A percentile compares a stretch with the other conserved stretches of the same genome.
Evolutionary conservation across 306 rosid genomes (phyloP).

Genomic region (Lupinus albus): DNA sequence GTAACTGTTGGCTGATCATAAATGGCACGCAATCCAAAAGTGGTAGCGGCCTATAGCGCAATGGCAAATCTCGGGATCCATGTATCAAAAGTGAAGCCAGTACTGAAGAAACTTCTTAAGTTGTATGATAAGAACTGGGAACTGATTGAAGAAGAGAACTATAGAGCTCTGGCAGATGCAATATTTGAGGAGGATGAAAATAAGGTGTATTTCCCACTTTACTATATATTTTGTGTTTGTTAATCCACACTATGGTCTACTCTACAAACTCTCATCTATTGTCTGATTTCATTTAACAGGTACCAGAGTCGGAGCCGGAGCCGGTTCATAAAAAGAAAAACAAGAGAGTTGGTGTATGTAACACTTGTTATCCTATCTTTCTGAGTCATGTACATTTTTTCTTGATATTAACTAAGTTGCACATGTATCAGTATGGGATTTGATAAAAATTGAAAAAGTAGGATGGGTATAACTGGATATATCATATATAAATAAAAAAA

Average conservation of each 20-base stretch:
- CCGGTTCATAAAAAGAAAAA: conserved; percentile 42
- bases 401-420: background rate
- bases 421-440: too few species aligned
- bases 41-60: conserved; percentile 64
- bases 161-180: conserved; percentile 84
- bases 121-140: conserved; percentile 85
- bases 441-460: too few species aligned
- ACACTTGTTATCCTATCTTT: conserved; percentile 25
- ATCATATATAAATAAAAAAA: too few species aligned
- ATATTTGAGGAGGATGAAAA: conserved; percentile 78
- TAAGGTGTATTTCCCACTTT: conserved; percentile 47
- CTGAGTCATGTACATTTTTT: conserved; percentile 24
- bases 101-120: conserved; percentile 67
- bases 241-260: conserved; percentile 10
- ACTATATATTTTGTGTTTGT: conserved; percentile 16
- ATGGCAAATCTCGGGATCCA: conserved; percentile 71
- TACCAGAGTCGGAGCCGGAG: conserved; percentile 9
- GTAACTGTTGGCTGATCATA: conserved; percentile 35
- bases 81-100: conserved; percentile 73
- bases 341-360: conserved; percentile 42
- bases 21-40: conserved; percentile 79
- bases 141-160: conserved; percentile 88
- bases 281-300: conserved; percentile 48
- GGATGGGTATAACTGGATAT: too few species aligned
- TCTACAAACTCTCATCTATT: conserved; percentile 18